phyloP scores from a whole-genome alignment of 768 basidiomycete genomes.

The Termitomyces heimii region DNA sequence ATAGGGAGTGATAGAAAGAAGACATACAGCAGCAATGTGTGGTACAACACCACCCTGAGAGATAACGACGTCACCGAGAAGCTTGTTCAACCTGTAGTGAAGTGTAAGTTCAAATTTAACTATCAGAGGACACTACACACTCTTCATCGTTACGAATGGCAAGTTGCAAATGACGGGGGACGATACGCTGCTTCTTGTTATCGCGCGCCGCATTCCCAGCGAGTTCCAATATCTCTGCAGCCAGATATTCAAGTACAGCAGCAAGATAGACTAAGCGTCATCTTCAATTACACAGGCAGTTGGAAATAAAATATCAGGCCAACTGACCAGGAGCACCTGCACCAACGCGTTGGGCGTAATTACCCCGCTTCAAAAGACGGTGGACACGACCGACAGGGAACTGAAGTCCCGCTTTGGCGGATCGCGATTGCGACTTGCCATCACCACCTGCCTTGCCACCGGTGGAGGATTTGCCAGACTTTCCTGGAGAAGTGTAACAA shows the following conservation, averaged over 20 bases:
- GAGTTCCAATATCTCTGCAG: constrained; percentile 91
- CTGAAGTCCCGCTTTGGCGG: constrained; percentile 72
- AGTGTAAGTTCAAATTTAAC: constrained; percentile 1
- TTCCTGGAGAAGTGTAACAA: constrained; percentile 23
- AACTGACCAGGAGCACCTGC: constrained; percentile 75
- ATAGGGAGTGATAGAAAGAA: not conserved
- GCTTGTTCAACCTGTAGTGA: constrained; percentile 54
- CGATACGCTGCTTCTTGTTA: constrained; percentile 95
- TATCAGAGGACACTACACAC: constrained; percentile 28
- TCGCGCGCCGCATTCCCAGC: constrained; percentile 88
- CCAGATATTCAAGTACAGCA: constrained; percentile 87
- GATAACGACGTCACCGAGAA: constrained; percentile 82
- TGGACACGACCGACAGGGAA: constrained; percentile 94
- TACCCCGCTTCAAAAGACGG: constrained; percentile 80
- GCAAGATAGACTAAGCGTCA: constrained; percentile 71
- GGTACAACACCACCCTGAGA: constrained; percentile 94
- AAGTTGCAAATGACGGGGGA: constrained; percentile 90
- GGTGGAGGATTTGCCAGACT: constrained; percentile 62
- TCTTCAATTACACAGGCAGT: not conserved
- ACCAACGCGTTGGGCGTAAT: constrained; percentile 84
- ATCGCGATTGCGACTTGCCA: constrained; percentile 60
- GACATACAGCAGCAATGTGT: constrained; percentile 50
- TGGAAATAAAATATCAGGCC: not conserved
- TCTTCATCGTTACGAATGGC: constrained; percentile 95
- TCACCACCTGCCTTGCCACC: constrained; percentile 59